Base-by-base conservation (phyloP, 805 yeast genomes). In the Clavispora santaluciae region DNA sequence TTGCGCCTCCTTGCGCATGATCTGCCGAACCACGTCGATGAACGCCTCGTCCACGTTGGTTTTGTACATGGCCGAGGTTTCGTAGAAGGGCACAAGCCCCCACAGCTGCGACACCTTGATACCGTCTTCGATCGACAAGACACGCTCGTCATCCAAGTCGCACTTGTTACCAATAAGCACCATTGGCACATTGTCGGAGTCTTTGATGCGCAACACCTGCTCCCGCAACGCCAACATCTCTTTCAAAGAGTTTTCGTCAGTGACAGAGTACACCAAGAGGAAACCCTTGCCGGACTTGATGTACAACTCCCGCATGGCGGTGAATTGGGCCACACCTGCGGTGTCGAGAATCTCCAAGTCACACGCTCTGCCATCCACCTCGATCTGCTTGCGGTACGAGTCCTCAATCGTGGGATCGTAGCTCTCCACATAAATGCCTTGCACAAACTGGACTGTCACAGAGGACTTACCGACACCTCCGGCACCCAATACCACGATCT, bases 371-470 rank as follows among this genome's bases (percentile, higher is more conserved):
- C 89, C 95, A 60, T 91, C 96, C 25, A 91, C 81, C 54, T 83
- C 89, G 43, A 88, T 79, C 50, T 86, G 90, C 57, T 88, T 90
- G 35, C 95, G 72, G 63, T 91, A 93, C 1, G 96, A 87, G 57
- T 91, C 98, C 60, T 91, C 99, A 49, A 91, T 93, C 7, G 99
- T 93, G 7, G 99, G 98, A 57, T 91, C 98, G 64, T 91, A 91
- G 26, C 88, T 76, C 55, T 91, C 97, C 41, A 87, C 79, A 60
- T 87, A 90, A 2, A 85, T 84, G 9, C 93, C 93, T 59, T 87
- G 95, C 3, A 88, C 95, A 57, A 85, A 90, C 58, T 88, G 95
- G 5, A 88, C 95, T 1, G 96, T 89, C 30, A 91, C 70, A 29
- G 95, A 89, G 18, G 97, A 87, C 56, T 91, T 91, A 54, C 99